Evolutionary conservation across 78 protist species (phyloP).

Genomic region (Isochrysis galbana): DNA sequence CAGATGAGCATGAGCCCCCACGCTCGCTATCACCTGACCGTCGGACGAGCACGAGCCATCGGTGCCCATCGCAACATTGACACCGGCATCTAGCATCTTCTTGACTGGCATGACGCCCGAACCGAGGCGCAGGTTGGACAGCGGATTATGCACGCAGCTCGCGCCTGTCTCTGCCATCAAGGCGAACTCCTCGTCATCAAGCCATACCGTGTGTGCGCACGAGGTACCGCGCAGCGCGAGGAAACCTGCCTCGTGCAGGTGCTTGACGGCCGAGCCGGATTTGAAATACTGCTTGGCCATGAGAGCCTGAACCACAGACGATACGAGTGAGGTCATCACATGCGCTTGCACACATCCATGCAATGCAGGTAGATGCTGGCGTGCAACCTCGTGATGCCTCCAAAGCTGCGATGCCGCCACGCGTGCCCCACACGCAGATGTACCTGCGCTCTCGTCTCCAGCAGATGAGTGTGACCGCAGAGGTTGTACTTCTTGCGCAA

Average conservation of each 20-base stretch:
- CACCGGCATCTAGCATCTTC: background rate
- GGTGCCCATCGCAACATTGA: background rate
- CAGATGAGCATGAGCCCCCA: too few relatives aligned
- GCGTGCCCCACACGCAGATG: too few relatives aligned
- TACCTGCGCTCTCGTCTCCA: slow-evolving; percentile 18
- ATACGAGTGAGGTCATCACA: too few relatives aligned
- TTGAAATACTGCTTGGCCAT: background rate
- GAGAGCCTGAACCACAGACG: too few relatives aligned
- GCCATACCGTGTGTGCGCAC: background rate
- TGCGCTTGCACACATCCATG: too few relatives aligned
- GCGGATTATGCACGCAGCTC: background rate
- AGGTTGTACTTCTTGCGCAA: background rate
- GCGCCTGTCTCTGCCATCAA: background rate
- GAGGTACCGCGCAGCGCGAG: background rate
- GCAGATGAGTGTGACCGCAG: background rate
- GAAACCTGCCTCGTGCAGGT: background rate
- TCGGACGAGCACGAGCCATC: background rate
- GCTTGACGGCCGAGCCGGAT: background rate
- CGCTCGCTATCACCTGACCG: too few relatives aligned
- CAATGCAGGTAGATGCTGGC: too few relatives aligned
- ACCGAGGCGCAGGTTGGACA: slow-evolving; percentile 18
- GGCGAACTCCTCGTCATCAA: background rate
- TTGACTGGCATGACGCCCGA: background rate
- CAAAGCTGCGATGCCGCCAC: background rate
- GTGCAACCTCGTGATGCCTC: too few relatives aligned